Base-by-base conservation (phyloP, 2,329 filamentous ascomycete species). In the Penicillium aurantiogriseum region DNA sequence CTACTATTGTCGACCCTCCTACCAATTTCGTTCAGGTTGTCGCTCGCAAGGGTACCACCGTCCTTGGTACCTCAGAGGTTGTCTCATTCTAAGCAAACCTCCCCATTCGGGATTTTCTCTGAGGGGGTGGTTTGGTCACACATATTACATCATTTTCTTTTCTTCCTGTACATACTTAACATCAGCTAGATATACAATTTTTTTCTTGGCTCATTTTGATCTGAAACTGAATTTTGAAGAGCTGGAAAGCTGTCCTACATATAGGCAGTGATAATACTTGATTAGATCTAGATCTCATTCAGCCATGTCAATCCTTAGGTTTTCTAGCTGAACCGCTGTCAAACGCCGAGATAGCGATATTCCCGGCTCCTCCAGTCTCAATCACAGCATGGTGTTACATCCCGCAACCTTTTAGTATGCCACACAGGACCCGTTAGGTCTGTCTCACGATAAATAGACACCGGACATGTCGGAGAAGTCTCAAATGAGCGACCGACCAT, bases 1-100 rank as follows among this genome's bases (percentile, higher is more conserved):
- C 52, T 11, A 59, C 52, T 31, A n/a, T 70, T 19, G 51, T 33
- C 8, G 63, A 57, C 23, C 39, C 63, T 35, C 54, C 56, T 11
- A 62, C 54, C 5, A 19, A 48, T 13, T 73, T 62, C 47, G 38
- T 74, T 9, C 69, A 70, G 60, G 66, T 71, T 31, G 67, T 66
- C 57, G 71, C 70, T 53, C 70, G 65, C 4, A 60, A 60, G 60
- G 71, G 68, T 19, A 62, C 63, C n/a, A 59, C 58, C 29, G 59
- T 63, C 31, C 54, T 73, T 15, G 54, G 64, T 5, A 64, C 57
- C 4, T 71, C 67, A 0, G 58, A 58, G 2, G 57, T 68, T 52
- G 31, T 33, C 11, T 33, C 31, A 33, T 33, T 33, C 11, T 33
- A 15, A 33, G 11, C 31, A 33, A 11, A 5, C 31, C 15, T 36